These are phyloP conservation scores for Colletotrichum sp. DNA, from an alignment of 2,329 filamentous ascomycete species.

Conservation along the genomic window DNA sequence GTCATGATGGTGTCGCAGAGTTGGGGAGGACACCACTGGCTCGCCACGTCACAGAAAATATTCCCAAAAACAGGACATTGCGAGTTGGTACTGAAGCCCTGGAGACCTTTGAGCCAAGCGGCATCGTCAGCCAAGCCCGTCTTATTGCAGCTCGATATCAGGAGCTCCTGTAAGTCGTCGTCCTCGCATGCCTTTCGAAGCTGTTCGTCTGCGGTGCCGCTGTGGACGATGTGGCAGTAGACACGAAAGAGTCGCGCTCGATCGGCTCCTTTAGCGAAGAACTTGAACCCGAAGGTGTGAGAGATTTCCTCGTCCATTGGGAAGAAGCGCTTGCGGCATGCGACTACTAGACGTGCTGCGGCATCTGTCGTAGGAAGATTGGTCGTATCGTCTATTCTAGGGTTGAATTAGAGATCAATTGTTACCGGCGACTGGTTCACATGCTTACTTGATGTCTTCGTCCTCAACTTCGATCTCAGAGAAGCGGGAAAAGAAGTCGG, in stretches of 20 bases:
- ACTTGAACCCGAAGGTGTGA: background rate
- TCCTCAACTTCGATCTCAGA: background rate
- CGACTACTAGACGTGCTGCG: background rate
- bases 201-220: background rate
- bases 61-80: background rate
- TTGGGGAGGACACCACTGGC: background rate
- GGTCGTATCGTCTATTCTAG: background rate
- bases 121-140: background rate
- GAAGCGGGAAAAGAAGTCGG: background rate
- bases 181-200: background rate
- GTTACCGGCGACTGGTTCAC: background rate
- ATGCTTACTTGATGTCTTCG: background rate
- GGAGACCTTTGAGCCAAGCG: background rate
- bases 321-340: background rate
- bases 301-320: background rate
- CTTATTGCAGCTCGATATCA: background rate
- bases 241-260: background rate
- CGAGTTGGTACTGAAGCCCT: background rate
- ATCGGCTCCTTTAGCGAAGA: background rate
- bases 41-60: background rate
- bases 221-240: background rate
- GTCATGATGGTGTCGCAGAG: background rate
- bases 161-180: background rate
- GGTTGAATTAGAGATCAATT: background rate
- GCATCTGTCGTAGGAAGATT: background rate